phyloP scores from a whole-genome alignment of 2,329 filamentous ascomycete genomes.

The Alternaria sp. region DNA sequence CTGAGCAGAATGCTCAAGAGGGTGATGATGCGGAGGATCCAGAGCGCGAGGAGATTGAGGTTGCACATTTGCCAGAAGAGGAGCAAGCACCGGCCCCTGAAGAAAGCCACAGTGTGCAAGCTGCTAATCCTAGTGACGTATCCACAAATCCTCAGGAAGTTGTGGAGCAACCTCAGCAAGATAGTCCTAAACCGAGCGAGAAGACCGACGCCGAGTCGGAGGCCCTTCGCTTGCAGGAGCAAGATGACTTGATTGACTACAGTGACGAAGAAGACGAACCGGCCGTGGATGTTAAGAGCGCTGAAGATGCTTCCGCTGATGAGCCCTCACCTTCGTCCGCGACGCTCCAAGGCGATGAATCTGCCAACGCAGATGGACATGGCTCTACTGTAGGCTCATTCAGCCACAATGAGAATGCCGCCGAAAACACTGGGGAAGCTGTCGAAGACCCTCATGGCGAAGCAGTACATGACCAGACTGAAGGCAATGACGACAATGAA shows the following conservation, averaged over 20 bases:
- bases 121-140: neutral
- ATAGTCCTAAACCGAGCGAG: neutral
- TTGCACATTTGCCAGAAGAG: neutral
- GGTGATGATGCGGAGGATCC: neutral
- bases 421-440: conserved; percentile 6
- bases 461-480: conserved; percentile 14
- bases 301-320: conserved; percentile 12
- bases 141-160: neutral
- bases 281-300: conserved; percentile 13
- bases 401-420: conserved; percentile 2
- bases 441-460: neutral
- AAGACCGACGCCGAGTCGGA: conserved; percentile 8
- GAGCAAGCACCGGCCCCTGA: neutral
- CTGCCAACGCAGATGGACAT: conserved; percentile 17
- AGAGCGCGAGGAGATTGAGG: neutral
- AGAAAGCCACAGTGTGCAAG: neutral
- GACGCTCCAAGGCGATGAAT: conserved; percentile 44
- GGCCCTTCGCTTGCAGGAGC: conserved; percentile 25
- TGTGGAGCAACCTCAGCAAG: neutral
- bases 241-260: conserved; percentile 58
- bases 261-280: conserved; percentile 55
- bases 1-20: neutral
- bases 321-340: conserved; percentile 37
- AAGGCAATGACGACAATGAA: conserved; percentile 17
- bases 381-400: neutral